Percentiles rank a stretch among this genome's conserved stretches.
These are phyloP conservation scores for Mucor irregularis DNA, from an alignment of 371 early-diverging fungal genomes.

Conservation along the genomic window DNA sequence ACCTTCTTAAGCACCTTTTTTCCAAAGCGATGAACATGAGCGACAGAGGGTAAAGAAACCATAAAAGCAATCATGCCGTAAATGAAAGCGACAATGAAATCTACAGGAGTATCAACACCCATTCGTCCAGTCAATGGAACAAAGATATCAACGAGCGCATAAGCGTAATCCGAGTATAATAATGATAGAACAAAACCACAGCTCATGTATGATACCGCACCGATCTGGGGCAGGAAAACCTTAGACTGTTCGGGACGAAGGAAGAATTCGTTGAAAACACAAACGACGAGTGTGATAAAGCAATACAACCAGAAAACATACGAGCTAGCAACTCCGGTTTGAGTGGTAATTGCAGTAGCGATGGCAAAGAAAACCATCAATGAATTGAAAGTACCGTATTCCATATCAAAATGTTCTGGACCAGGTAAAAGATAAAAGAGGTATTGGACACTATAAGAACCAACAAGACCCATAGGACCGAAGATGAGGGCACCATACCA, in stretches of 20 bases:
- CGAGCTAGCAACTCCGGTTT: conserved; percentile 51
- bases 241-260: conserved; percentile 26
- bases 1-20: conserved; percentile 36
- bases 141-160: conserved; percentile 64
- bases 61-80: conserved; percentile 58
- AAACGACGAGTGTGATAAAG: conserved; percentile 22
- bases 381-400: conserved; percentile 42
- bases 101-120: conserved; percentile 70
- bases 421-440: conserved; percentile 30
- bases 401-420: conserved; percentile 44
- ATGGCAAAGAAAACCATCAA: conserved; percentile 35
- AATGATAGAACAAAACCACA: conserved; percentile 39
- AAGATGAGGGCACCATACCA: conserved; percentile 62
- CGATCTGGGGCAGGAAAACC: conserved; percentile 27
- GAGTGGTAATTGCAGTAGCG: conserved; percentile 41
- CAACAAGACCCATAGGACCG: conserved; percentile 50
- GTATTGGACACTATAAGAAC: conserved; percentile 53
- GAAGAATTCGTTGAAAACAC: conserved; percentile 32
- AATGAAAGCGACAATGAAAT: conserved; percentile 64
- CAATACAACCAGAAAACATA: conserved; percentile 51
- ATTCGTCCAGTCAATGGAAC: conserved; percentile 78
- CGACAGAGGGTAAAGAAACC: conserved; percentile 50
- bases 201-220: conserved; percentile 43
- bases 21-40: conserved; percentile 61
- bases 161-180: conserved; percentile 50